Base-by-base conservation (phyloP, 108 stramenopile genomes). In the Schizochytrium sp. region DNA sequence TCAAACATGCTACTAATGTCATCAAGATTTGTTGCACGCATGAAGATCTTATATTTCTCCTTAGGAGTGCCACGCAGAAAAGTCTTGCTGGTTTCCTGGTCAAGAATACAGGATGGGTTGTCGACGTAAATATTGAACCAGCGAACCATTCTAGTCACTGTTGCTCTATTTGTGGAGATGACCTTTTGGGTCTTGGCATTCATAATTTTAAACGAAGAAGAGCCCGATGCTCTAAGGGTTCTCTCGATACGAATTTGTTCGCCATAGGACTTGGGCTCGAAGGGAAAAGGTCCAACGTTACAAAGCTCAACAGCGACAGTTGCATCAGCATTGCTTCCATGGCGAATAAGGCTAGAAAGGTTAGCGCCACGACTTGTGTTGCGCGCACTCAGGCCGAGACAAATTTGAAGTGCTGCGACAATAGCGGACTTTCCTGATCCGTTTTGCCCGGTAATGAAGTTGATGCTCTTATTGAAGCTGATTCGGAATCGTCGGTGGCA, bases 31-130 rank as follows among this genome's bases (percentile, higher is more conserved):
- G 98, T 99, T 3, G 98, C 99, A 90, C 96, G 97, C 92, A 95
- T 93, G 90, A 99, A 99, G 91, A 99, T 98, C 4, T 44, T 88
- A 91, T 97, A 99, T 90, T 99, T 99, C 56, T 98, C 97, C 72
- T 94, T 91, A 47, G 93, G 91, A 72, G 95, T 96, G 38, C 98
- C 98, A n/a, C 93, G 95, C 57, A 99, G 93, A 92, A 99, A 99
- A 73, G 96, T 97, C 91, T 99, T 99, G 57, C 97, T 96, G 64
- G 98, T 96, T 92, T 99, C 99, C 89, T 99, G 99, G 91, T 97
- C 97, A 76, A 99, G 92, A 56, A 99, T 96, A 44, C 96, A 96
- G 56, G 96, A 97, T 59, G 99, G 99, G 93, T 99, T 99, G 69
- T 98, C 98, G 41, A 99, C 97, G 87, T 95, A 96, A 89, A 96